Base-by-base conservation (phyloP, 345 rosid species). In the Hypericum androsaemum region DNA sequence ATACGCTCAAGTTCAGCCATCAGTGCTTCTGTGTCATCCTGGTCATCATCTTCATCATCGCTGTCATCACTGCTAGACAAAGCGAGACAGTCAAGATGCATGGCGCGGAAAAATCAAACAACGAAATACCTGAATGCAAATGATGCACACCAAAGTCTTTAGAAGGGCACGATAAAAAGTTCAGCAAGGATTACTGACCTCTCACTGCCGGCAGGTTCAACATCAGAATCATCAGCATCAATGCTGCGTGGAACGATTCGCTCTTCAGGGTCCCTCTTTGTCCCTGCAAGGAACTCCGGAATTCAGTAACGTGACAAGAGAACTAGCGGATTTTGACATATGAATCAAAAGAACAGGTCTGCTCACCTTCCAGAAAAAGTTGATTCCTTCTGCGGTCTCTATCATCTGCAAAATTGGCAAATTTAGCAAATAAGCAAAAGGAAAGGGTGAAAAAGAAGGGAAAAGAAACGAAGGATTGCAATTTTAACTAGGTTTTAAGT, bases 221-320 rank as follows among this genome's bases (percentile, higher is more conserved):
- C 79, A 69, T 86, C 97, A 70, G 97, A 89, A 70, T 89, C 97
- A 83, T 89, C 95, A 62, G 98, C 98, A 80, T 92, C 97, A 39
- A 80, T 71, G 63, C 73, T 83, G 48, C 88, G 94, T 28, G 90
- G 96, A 49, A 80, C 48, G 50, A 80, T 77, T 43, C 98, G 86
- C 28, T 83, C 98, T 66, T 88, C 98, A 57, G 69, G 55, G 43
- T 81, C 98, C 71, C 95, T 76, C 71, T 67, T 90, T 7, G 74
- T 54, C 47, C 95, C 98, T 87, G 49, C 5, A 59, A 39, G 42
- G 11, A 58, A 50, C 50, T 9, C 37, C 39, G 12, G 14, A 38
- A 62, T 54, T 71, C 67, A 67, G 76, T 43, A 48, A 61, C 52
- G 43, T 41, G 8, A 64, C 32, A 38, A 8, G 6, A 66, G 5